Evolutionary conservation across 768 basidiomycete genomes (phyloP), one percentile per base, ranked within the genome.

Genomic region (Panaeolus papilionaceus): DNA sequence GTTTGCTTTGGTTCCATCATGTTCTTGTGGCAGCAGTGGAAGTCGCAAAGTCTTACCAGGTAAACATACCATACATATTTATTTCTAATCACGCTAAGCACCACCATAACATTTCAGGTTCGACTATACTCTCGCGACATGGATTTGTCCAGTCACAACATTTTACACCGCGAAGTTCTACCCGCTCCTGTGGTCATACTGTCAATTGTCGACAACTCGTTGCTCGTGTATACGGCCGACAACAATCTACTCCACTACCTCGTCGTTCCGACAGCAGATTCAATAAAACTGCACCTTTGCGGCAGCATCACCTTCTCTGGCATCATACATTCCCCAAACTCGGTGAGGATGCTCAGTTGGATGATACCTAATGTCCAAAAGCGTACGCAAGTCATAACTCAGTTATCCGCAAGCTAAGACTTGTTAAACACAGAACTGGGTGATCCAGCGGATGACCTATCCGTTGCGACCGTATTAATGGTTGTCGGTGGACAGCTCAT

Each of bases 1-100:
- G 98, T 3, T 75, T 99, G 72, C 76, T 97, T 20, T 99, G 98
- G 98, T 99, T 98, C 76, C 93, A 97, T 69, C 96, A 97, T 75
- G 93, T 98, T 10, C 83, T 99, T 64, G 88, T 99, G 67, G 96
- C 89, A 39, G 95, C 95, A 1, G 90, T 95, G 26, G 97, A 98
- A 74, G 85, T 89, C 16, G 86, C 89, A 14, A 92, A 89, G 74
- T 88, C 90, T 9, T 89, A 91, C 77, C 92, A 93, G 86, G 94
- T 90, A 54, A 20, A 80, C 45, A 18, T 39, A 23, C 66, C 14
- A 39, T 0, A 8, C 38, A 18, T 23, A 1, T 16, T 38, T 20
- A 26, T 62, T 39, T 69, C 64, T 71, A 44, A 42, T 16, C 5
- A 14, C 16, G 16, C 42, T 51, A 18, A 26, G 8, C 20, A 26